These are phyloP conservation scores for Boletus reticulatus DNA, from an alignment of 768 basidiomycete species.

Conservation along the genomic window DNA sequence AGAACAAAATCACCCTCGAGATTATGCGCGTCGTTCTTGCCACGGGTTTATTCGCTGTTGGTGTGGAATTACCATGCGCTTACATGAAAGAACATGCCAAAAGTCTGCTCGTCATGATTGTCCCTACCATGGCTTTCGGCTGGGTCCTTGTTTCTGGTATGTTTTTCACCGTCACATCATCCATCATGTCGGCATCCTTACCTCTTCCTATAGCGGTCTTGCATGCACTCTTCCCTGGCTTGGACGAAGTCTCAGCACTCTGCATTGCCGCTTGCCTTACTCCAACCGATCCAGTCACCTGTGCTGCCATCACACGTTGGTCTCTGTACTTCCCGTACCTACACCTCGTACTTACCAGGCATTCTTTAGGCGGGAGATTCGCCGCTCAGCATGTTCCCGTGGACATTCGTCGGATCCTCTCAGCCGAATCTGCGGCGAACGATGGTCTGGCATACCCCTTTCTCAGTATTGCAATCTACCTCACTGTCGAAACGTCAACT, in stretches of 20 bases:
- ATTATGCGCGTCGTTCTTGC: conserved; percentile 87
- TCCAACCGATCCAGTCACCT: conserved; percentile 93
- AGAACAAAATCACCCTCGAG: conserved; percentile 75
- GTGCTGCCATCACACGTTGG: conserved; percentile 74
- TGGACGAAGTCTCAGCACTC: conserved; percentile 73
- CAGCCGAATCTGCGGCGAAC: conserved; percentile 92
- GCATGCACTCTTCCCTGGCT: conserved; percentile 64
- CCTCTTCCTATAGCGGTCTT: conserved; percentile 52
- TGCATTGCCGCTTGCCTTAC: conserved; percentile 89
- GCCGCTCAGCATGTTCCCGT: conserved; percentile 67
- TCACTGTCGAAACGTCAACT: conserved; percentile 66
- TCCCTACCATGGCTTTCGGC: conserved; percentile 83
- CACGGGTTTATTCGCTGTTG: conserved; percentile 91
- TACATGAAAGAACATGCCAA: conserved; percentile 82
- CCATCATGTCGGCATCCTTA: not conserved
- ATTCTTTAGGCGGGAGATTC: conserved; percentile 58
- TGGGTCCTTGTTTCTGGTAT: conserved; percentile 75
- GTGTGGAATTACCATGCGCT: conserved; percentile 84
- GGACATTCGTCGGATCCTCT: conserved; percentile 76
- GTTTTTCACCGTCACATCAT: conserved; percentile 13
- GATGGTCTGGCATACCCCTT: conserved; percentile 97
- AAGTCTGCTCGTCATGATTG: conserved; percentile 65
- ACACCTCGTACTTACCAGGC: not conserved
- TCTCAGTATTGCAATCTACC: conserved; percentile 80
- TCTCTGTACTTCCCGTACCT: not conserved